phyloP scores from a whole-genome alignment of 2,329 filamentous ascomycete species.

The Madurella fahalii region DNA sequence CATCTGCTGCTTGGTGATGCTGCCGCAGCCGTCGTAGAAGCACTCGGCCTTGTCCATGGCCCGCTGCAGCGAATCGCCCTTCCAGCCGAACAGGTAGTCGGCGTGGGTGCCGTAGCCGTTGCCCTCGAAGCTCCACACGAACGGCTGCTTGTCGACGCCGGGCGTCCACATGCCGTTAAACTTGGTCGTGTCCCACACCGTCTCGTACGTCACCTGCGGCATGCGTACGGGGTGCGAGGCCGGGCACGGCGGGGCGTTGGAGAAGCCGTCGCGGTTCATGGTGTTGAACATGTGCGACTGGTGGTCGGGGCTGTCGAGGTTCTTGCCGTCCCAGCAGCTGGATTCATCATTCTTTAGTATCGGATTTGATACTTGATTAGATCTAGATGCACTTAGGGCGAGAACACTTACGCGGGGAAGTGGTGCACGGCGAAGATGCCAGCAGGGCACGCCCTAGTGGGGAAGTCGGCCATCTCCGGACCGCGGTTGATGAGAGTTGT shows the following conservation, averaged over 20 bases:
- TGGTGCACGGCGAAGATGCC: conserved; percentile 22
- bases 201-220: conserved; percentile 36
- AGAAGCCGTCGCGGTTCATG: conserved; percentile 23
- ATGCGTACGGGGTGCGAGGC: conserved; percentile 32
- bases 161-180: conserved; percentile 30
- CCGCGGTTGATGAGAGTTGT: conserved; percentile 12
- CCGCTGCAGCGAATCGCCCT: conserved; percentile 29
- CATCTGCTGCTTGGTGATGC: conserved; percentile 32
- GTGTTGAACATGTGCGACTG: conserved; percentile 30
- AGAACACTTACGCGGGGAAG: conserved; percentile 18
- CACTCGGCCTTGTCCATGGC: conserved; percentile 32
- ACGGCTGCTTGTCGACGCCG: conserved; percentile 24
- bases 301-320: conserved; percentile 52
- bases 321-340: conserved; percentile 58
- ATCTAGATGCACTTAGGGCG: too few species aligned
- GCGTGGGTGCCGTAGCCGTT: conserved; percentile 23
- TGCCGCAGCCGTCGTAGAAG: conserved; percentile 33
- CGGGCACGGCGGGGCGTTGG: conserved; percentile 26
- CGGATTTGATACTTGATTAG: too few species aligned
- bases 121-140: conserved; percentile 28
- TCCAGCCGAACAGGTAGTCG: conserved; percentile 33
- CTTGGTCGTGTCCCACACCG: conserved; percentile 34
- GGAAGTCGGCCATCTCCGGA: conserved; percentile 16
- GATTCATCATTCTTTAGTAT: neutral
- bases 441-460: conserved; percentile 15